Conservation (phyloP, 768 basidiomycete species). For the Hortiboletus campestris region DNA sequence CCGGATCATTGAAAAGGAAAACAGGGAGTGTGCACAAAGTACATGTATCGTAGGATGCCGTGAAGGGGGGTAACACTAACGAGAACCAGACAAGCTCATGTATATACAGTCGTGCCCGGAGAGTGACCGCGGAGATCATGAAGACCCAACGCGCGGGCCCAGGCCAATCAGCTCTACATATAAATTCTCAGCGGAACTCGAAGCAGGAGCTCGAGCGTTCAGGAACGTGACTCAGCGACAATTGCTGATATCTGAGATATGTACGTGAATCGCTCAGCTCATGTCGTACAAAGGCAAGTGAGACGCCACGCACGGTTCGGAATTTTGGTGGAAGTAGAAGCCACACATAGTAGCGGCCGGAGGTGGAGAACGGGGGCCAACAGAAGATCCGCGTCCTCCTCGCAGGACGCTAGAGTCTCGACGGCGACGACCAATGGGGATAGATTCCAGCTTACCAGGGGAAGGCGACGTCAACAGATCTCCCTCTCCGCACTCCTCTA, state of each 20-base stretch:
- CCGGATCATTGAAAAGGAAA: not conserved
- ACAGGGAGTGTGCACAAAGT: constrained; percentile 15
- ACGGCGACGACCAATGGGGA: constrained; percentile 35
- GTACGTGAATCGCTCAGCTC: constrained; percentile 6
- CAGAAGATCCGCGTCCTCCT: constrained; percentile 45
- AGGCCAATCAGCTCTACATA: constrained; percentile 1
- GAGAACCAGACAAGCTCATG: constrained; percentile 11
- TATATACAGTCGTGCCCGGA: constrained; percentile 13
- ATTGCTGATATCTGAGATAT: constrained; percentile 74
- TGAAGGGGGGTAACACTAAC: constrained; percentile 22
- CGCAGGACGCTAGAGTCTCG: constrained; percentile 49
- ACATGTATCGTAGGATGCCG: constrained; percentile 18
- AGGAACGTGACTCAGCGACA: constrained; percentile 77
- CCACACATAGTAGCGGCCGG: constrained; percentile 78
- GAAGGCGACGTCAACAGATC: constrained; percentile 31
- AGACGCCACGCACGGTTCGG: constrained; percentile 72
- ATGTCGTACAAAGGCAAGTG: not conserved
- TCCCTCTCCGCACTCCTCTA: constrained; percentile 27
- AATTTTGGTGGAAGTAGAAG: constrained; percentile 92
- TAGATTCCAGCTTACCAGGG: constrained; percentile 37
- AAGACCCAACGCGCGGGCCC: constrained; percentile 7
- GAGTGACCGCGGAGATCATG: not conserved
- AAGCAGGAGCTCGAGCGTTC: constrained; percentile 73
- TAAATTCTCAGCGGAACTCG: constrained; percentile 69
- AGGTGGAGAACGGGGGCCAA: constrained; percentile 45